These are phyloP conservation scores for Lactarius vividus DNA, from an alignment of 768 basidiomycete species.

Conservation along the genomic window DNA sequence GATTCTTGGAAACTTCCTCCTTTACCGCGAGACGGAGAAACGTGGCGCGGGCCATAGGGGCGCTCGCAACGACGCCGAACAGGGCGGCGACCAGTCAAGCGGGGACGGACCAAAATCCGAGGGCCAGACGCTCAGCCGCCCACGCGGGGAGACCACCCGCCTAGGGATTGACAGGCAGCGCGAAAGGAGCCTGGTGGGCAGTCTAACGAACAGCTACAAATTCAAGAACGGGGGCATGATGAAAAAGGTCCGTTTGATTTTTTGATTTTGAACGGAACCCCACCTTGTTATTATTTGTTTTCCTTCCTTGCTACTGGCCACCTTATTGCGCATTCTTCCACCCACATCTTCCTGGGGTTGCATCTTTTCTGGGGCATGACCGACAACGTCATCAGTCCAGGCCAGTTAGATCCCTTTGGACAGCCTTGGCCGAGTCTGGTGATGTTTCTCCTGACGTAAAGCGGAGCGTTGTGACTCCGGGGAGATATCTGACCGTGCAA, in stretches of 20 bases:
- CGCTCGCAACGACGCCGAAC: constrained; percentile 42
- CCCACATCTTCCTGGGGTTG: neutral
- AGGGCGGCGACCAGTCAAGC: constrained; percentile 26
- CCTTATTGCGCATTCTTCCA: neutral
- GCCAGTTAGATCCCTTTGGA: constrained; percentile 6
- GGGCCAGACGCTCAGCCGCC: constrained; percentile 55
- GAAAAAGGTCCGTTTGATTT: constrained; percentile 77
- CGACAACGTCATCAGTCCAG: constrained; percentile 14
- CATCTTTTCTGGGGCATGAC: neutral
- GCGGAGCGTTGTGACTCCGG: neutral
- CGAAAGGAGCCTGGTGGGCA: constrained; percentile 83
- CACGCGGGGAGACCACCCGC: constrained; percentile 51
- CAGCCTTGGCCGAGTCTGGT: constrained; percentile 10
- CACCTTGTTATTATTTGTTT: constrained; percentile 3
- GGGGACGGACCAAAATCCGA: constrained; percentile 32
- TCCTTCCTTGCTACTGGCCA: neutral
- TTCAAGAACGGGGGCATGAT: constrained; percentile 92
- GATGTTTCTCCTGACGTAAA: constrained; percentile 19
- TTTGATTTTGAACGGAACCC: neutral
- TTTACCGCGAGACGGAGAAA: constrained; percentile 94
- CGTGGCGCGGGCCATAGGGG: constrained; percentile 62
- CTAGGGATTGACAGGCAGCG: constrained; percentile 62
- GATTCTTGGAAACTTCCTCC: constrained; percentile 91
- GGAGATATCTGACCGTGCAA: neutral
- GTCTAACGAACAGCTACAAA: constrained; percentile 88